These are phyloP conservation scores for Excoecaria agallocha DNA, from an alignment of 345 rosid genomes.

Conservation along the genomic window DNA sequence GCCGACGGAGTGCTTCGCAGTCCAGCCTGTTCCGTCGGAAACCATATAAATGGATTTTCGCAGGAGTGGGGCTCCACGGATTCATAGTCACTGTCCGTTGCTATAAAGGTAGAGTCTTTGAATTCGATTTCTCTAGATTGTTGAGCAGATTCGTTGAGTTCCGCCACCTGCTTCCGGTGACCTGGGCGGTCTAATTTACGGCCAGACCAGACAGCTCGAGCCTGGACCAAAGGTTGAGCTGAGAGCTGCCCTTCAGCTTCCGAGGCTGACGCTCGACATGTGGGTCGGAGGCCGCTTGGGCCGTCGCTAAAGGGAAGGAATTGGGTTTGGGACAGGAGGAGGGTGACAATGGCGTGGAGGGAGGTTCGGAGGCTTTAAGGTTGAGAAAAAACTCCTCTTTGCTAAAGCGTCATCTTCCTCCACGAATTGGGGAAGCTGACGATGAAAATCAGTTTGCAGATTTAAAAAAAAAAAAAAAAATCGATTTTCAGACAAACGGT, in stretches of 20 bases:
- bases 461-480: too few relatives aligned
- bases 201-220: conserved; percentile 71
- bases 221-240: conserved; percentile 87
- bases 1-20: conserved; percentile 77
- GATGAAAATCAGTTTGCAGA: background rate
- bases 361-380: conserved; percentile 39
- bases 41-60: conserved; percentile 76
- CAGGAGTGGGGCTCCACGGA: conserved; percentile 27
- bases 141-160: conserved; percentile 14
- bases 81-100: conserved; percentile 28
- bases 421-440: background rate
- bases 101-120: background rate
- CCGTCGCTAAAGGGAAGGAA: conserved; percentile 1
- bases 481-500: too few relatives aligned
- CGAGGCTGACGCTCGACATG: conserved; percentile 36
- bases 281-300: conserved; percentile 26
- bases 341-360: conserved; percentile 7
- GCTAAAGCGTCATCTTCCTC: background rate
- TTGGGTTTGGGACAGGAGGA: conserved; percentile 23
- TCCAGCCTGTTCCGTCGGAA: conserved; percentile 99
- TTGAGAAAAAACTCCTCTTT: conserved; percentile 45
- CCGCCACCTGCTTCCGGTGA: conserved; percentile 18
- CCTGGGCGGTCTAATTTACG: conserved; percentile 54
- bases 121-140: conserved; percentile 27
- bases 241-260: conserved; percentile 59